Evolutionary conservation across 2,329 filamentous ascomycete genomes (phyloP), one percentile per base, ranked within the genome.

Genomic region (Ambrosiella xylebori): DNA sequence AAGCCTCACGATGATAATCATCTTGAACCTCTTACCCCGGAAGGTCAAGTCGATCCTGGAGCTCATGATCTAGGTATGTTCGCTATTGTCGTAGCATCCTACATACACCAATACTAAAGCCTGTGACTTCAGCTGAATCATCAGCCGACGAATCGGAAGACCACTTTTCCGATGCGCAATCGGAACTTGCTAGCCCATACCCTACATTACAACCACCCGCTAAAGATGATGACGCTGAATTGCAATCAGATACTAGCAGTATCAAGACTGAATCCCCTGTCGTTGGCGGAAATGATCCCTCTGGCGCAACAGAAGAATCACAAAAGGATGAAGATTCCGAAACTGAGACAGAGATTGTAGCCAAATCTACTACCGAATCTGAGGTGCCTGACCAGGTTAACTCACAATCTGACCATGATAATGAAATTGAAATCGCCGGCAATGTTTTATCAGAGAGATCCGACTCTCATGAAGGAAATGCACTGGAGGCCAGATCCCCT

Each of bases 151-250:
- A 84, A 62, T 83, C 80, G 36, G 82, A 85, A 51, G 82, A 85
- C 63, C 82, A 85, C 69, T 85, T 83, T 68, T 84, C 79, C 55
- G 82, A 85, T 66, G 81, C 82, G 39, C 78, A 78, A 57, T 82
- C 80, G 39, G 75, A 68, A 58, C 72, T 66, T 59, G 68, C 64
- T 63, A 77, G 68, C 66, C 72, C 70, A 7, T 69, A 68, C 5
- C 65, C 59, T 66, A n/a, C 15, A 17, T 61, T 77, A 77, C 12
- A 76, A 79, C 17, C 75, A 81, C 57, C 80, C 79, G n/a, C 35
- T 27, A 45, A 50, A 36, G 52, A 54, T n/a, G 52, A 54, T 40
- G 52, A 54, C 15, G 52, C 59, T 19, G 51, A 45, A 15, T 52
- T 54, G 4, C 17, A 35, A 36, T 41, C 56, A 17, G 39, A 58